Evolutionary conservation across 352 stramenopile species (phyloP).

Genomic region (Phytopythium cucurbitacearum): DNA sequence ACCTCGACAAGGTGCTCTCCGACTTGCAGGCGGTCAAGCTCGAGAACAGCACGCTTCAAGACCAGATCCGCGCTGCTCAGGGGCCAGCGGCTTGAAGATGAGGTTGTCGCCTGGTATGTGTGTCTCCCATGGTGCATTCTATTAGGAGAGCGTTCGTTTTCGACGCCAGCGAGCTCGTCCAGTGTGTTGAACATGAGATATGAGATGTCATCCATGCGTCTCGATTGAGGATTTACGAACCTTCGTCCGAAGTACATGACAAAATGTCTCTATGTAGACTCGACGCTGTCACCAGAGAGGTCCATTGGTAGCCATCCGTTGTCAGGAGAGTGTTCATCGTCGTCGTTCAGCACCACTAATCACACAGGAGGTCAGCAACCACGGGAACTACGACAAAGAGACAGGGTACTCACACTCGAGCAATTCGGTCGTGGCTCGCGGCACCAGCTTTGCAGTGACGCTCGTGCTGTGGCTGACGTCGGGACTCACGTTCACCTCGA

Average conservation of each 20-base stretch:
- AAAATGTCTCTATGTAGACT: neutral
- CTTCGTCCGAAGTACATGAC: no score
- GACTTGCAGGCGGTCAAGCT: conserved; percentile 67
- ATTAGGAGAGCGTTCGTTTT: no score
- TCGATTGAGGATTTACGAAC: no score
- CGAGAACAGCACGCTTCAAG: conserved; percentile 64
- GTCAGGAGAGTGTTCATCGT: conserved; percentile 3
- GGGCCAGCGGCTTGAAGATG: neutral
- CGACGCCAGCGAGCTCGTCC: no score
- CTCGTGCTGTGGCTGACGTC: conserved; percentile 79
- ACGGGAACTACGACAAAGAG: neutral
- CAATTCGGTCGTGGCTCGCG: conserved; percentile 40
- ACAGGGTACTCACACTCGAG: conserved; percentile 33
- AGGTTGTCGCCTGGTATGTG: no score
- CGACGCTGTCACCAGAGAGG: neutral
- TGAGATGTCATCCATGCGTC: no score
- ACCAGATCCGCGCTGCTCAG: conserved; percentile 29
- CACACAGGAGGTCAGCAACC: no score
- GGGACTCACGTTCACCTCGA: conserved; percentile 87
- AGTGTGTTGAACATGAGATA: no score
- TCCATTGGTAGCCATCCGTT: conserved; percentile 18
- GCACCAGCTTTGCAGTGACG: conserved; percentile 47
- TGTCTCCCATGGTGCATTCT: no score
- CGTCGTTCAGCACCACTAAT: conserved; percentile 17
- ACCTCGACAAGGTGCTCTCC: conserved; percentile 64